These are phyloP conservation scores for Saussurea involucrata DNA, from an alignment of 129 eudicot genomes.

Conservation along the genomic window DNA sequence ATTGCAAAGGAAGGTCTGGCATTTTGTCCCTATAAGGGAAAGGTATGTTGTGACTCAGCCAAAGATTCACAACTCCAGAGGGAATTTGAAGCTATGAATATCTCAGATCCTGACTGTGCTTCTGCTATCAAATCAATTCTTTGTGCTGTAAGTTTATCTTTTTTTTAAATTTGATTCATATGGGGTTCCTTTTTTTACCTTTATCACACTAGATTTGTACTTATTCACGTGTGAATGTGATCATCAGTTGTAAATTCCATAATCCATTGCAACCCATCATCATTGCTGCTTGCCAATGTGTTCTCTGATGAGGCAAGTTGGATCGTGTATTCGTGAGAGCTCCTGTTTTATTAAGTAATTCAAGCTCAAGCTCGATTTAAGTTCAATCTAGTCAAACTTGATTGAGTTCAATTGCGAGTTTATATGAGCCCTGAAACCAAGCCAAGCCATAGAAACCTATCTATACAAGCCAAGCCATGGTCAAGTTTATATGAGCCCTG, in stretches of 20 bases:
- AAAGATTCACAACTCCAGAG: slow-evolving; percentile 58
- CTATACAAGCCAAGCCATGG: neutral
- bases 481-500: neutral
- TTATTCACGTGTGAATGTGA: neutral
- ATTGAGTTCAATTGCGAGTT: neutral
- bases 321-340: neutral
- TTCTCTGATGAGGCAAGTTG: neutral
- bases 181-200: neutral
- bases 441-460: neutral
- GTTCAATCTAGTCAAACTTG: neutral
- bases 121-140: slow-evolving; percentile 72
- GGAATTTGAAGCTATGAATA: slow-evolving; percentile 65
- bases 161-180: too few species aligned
- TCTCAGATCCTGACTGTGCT: slow-evolving; percentile 72
- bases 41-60: slow-evolving; percentile 63
- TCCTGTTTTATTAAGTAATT: neutral
- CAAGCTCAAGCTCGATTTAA: neutral
- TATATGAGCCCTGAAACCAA: too few species aligned
- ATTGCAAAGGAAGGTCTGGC: slow-evolving; percentile 25
- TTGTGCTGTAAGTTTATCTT: slow-evolving; percentile 65
- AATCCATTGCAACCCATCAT: neutral
- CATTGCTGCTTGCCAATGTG: neutral
- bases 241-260: neutral
- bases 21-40: slow-evolving; percentile 78
- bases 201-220: neutral